Evolutionary conservation across 257 asterid species (phyloP), one percentile per base, ranked within the genome.

Genomic region (Cruciata laevipes): DNA sequence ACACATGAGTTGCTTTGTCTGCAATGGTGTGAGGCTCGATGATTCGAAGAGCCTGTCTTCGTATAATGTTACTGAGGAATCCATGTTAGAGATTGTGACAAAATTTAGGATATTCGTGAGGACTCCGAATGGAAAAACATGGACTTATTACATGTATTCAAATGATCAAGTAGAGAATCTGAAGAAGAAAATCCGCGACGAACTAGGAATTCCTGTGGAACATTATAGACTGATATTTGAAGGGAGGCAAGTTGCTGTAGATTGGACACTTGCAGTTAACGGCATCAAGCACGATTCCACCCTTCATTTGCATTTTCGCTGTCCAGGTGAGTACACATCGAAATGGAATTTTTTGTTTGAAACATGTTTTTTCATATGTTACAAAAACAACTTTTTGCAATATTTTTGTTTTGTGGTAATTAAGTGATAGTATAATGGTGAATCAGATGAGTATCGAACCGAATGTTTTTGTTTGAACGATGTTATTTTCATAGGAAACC

Each of bases 191-290:
- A 23, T 79, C 27, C 37, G 40, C 12, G 53, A 11, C 6, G 67
- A 61, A 60, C 21, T 37, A 12, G 49, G 68, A 49, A 17, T 75
- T n/a, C 74, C 78, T 61, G 32, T 65, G 44, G 64, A 23, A 20
- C 78, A 79, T 40, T 2, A 3, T 40, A 40, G 16, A 0, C 16
- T 40, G 16, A 40, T 40, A 11, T 40, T 40, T 40, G 14, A 40
- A 3, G 13, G 13, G 8, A 17, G 13, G 49, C 49, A 0, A 35
- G 9, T 35, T 35, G 10, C 10, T 10, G 40, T 30, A 13, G 7
- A 14, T 69, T 72, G 30, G 5, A 52, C 63, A 71, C 65, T 35
- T 67, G 4, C 14, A 79, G 78, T 14, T 71, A 72, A 75, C 53
- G 47, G 51, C 65, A 71, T 74, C 38, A 51, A 61, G 60, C 37